A percentile compares a stretch with the other conserved stretches of the same genome.
Conservation (phyloP, 352 stramenopile species). For the Globisporangium paddicum region DNA sequence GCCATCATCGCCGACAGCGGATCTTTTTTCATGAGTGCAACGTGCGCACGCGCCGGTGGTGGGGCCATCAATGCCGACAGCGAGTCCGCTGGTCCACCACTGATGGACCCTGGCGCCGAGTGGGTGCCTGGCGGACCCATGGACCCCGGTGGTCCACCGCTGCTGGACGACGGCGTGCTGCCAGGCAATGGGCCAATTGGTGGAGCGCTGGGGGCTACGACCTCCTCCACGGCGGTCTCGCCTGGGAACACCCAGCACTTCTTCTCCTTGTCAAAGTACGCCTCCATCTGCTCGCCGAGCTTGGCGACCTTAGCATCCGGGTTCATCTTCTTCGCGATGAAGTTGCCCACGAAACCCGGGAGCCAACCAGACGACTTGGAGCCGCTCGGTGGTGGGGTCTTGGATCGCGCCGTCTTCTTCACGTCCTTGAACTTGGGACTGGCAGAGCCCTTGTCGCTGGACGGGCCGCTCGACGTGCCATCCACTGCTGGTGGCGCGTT, state of each 20-base stretch:
- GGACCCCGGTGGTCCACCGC: slow-evolving; percentile 19
- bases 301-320: slow-evolving; percentile 80
- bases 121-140: slow-evolving; percentile 37
- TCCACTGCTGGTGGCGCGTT: not conserved
- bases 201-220: slow-evolving; percentile 56
- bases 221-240: slow-evolving; percentile 61
- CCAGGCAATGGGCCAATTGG: slow-evolving; percentile 57
- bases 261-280: slow-evolving; percentile 75
- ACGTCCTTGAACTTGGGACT: slow-evolving; percentile 60
- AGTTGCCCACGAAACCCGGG: slow-evolving; percentile 34
- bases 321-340: slow-evolving; percentile 77
- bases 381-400: slow-evolving; percentile 74
- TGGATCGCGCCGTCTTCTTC: slow-evolving; percentile 63
- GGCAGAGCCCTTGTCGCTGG: slow-evolving; percentile 66
- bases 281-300: slow-evolving; percentile 71
- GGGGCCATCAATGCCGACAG: slow-evolving; percentile 79
- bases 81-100: slow-evolving; percentile 44
- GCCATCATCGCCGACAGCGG: slow-evolving; percentile 85
- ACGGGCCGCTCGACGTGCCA: slow-evolving; percentile 25
- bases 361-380: slow-evolving; percentile 56
- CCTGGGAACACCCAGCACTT: slow-evolving; percentile 89
- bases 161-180: slow-evolving; percentile 37
- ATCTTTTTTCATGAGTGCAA: slow-evolving; percentile 77
- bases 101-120: slow-evolving; percentile 68
- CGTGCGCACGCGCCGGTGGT: slow-evolving; percentile 44